Evolutionary conservation across 129 eudicot species (phyloP).

Genomic region (Lonicera japonica): DNA sequence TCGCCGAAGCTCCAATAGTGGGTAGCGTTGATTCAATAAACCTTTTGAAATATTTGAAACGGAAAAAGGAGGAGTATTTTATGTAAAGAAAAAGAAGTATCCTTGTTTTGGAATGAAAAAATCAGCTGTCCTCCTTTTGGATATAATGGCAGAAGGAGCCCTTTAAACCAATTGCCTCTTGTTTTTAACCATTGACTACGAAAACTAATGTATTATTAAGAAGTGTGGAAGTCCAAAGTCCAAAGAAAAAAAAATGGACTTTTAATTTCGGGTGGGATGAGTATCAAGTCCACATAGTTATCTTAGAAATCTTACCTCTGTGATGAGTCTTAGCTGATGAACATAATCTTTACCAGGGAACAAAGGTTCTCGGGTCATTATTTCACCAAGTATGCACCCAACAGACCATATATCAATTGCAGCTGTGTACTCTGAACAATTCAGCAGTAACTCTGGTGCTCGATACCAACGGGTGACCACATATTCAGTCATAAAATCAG

Average conservation of each 20-base stretch:
- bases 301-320: slow-evolving; percentile 38
- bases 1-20: too few relatives aligned
- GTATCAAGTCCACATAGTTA: background rate
- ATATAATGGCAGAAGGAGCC: too few relatives aligned
- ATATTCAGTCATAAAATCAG: slow-evolving; percentile 83
- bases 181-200: too few relatives aligned
- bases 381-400: slow-evolving; percentile 74
- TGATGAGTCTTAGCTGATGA: slow-evolving; percentile 77
- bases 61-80: too few relatives aligned
- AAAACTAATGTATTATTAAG: too few relatives aligned
- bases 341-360: slow-evolving; percentile 82
- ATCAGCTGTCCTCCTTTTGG: too few relatives aligned
- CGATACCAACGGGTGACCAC: slow-evolving; percentile 82
- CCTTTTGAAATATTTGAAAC: too few relatives aligned
- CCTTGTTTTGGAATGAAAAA: too few relatives aligned
- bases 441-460: slow-evolving; percentile 79
- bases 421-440: slow-evolving; percentile 79
- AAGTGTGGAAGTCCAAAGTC: too few relatives aligned
- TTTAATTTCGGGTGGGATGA: background rate
- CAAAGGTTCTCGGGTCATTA: slow-evolving; percentile 62
- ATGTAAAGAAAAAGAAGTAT: too few relatives aligned
- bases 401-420: slow-evolving; percentile 85
- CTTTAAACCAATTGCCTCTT: too few relatives aligned
- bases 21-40: too few relatives aligned
- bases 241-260: background rate